These are phyloP conservation scores for Stentor roeselii DNA, from an alignment of 73 alveolate genomes.

Conservation along the genomic window DNA sequence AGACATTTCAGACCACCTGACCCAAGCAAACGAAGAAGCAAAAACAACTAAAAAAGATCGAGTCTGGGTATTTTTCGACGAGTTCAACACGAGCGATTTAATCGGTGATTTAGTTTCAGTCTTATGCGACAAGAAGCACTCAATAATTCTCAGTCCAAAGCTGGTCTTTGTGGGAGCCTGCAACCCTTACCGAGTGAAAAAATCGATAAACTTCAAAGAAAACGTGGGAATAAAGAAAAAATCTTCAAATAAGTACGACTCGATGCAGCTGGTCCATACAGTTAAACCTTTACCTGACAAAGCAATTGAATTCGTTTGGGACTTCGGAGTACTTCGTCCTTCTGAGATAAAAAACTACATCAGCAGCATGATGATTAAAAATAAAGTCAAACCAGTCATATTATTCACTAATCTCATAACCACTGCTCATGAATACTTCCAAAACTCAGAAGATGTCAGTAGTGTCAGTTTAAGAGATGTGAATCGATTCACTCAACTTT, in stretches of 20 bases:
- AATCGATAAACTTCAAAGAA: not conserved
- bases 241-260: not conserved
- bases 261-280: not conserved
- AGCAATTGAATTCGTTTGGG: conserved; percentile 10
- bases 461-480: conserved; percentile 32
- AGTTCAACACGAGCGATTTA: conserved; percentile 15
- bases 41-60: not conserved
- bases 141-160: not conserved
- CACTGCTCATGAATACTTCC: conserved; percentile 17
- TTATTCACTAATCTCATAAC: not conserved
- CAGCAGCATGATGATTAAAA: not conserved
- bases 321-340: not conserved
- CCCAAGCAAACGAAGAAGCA: conserved; percentile 39
- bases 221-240: conserved; percentile 22
- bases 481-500: not conserved
- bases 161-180: conserved; percentile 22
- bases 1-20: conserved; percentile 43
- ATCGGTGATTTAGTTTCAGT: conserved; percentile 1
- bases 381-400: not conserved
- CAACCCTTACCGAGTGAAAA: conserved; percentile 24
- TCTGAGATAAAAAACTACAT: not conserved
- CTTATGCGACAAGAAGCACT: conserved; percentile 11
- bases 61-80: conserved; percentile 29
- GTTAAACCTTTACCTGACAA: conserved; percentile 9
- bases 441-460: conserved; percentile 5